phyloP scores from a whole-genome alignment of 164 flowering plant genomes.

The Umbilicus rupestris region DNA sequence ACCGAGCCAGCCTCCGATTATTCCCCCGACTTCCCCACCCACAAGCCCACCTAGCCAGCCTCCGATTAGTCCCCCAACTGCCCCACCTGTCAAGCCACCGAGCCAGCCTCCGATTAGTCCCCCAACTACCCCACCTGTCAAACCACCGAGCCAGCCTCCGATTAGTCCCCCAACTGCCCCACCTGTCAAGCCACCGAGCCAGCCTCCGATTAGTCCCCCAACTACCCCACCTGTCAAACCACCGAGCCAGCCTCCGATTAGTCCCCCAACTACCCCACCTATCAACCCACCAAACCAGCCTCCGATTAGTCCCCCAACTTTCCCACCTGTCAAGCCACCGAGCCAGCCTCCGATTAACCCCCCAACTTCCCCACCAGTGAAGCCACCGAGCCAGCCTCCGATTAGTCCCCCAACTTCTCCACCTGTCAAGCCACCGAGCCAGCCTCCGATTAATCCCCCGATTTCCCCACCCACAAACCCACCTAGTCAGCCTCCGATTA shows the following conservation, averaged over 20 bases:
- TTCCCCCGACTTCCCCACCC: conserved; percentile 12
- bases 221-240: too few species aligned
- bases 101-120: too few species aligned
- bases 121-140: too few species aligned
- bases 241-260: not conserved
- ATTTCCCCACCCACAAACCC: not conserved
- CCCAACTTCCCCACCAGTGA: not conserved
- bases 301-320: not conserved
- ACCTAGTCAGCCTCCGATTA: not conserved
- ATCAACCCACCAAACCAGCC: not conserved
- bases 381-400: not conserved
- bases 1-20: conserved; percentile 12
- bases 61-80: not conserved
- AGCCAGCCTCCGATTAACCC: not conserved
- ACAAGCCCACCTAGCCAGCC: not conserved
- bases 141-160: too few species aligned
- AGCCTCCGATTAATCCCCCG: too few species aligned
- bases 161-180: too few species aligned
- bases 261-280: too few species aligned
- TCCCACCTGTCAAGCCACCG: not conserved
- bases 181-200: too few species aligned
- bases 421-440: not conserved
- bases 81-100: not conserved
- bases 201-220: too few species aligned
- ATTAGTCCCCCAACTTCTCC: not conserved